phyloP scores from a whole-genome alignment of 2,329 filamentous ascomycete genomes.

The Lachnellula hyalina region DNA sequence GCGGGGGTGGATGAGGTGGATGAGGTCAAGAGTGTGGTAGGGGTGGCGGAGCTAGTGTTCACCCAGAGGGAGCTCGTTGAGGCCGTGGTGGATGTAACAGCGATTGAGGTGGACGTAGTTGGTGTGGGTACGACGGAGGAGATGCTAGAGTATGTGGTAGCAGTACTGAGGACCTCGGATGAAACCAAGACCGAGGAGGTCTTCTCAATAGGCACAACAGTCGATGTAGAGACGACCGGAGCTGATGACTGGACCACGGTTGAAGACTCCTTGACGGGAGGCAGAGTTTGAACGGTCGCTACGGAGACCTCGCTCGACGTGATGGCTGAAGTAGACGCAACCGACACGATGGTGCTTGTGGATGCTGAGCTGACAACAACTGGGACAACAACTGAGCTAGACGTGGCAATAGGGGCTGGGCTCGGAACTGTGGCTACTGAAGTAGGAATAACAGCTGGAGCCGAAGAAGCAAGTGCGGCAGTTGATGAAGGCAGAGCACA shows the following conservation, averaged over 20 bases:
- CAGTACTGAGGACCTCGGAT: too few species aligned
- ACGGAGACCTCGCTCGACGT: too few species aligned
- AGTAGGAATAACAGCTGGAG: neutral
- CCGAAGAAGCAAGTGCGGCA: neutral
- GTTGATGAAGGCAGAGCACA: conserved; percentile 3
- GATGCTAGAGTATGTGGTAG: too few species aligned
- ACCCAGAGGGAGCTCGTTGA: neutral
- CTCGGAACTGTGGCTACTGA: neutral
- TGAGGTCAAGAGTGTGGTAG: too few species aligned
- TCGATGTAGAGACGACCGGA: neutral
- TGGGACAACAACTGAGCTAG: too few species aligned
- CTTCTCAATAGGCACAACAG: neutral
- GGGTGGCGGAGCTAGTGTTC: too few species aligned
- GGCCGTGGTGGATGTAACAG: neutral
- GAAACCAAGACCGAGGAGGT: neutral
- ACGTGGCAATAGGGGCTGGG: neutral
- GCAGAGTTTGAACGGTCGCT: too few species aligned
- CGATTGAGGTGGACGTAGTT: neutral
- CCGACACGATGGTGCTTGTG: neutral
- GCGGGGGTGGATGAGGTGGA: neutral
- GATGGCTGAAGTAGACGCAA: neutral
- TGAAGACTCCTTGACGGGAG: neutral
- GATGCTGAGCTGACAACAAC: neutral
- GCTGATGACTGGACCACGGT: neutral
- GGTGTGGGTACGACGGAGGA: neutral